Evolutionary conservation across 352 stramenopile genomes (phyloP), one percentile per base, ranked within the genome.

Genomic region (Globisporangium paroecandrum): DNA sequence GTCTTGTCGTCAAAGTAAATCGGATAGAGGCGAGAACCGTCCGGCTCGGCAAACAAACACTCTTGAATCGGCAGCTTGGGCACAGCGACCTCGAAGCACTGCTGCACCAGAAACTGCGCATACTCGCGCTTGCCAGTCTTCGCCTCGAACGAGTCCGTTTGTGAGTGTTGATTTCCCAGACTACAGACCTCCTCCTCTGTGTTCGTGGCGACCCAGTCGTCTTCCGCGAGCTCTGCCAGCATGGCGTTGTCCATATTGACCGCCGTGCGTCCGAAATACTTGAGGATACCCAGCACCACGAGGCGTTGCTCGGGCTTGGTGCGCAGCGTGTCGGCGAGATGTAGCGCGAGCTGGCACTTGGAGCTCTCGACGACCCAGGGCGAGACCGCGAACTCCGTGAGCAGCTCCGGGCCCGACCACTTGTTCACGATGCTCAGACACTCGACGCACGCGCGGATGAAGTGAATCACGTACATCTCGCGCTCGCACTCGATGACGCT

Each of bases 401-500:
- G 59, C 20, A 77, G 53, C 22, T 85, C 76, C 13, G 75, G 60
- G 38, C 83, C 75, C 10, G 71, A 72, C 68, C 81, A 74, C 66
- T 87, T 85, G 77, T 82, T 85, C 64, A 76, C 13, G 68, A 79
- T 80, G 25, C 71, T 71, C 38, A 76, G 68, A 59, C 79, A 87
- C 24, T 64, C 56, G 38, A 72, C 65, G 69, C 79, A 87, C 41
- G 71, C 74, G 62, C 77, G 79, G 27, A 87, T 69, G 60, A 82
- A 87, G 38, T 74, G 70, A 27, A 87, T 73, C 15, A 64, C 64
- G 32, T 81, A 63, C 46, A 77, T 68, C 53, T 83, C 73, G 0
- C 76, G 79, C 41, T 87, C 79, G 15, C 79, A 72, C 58, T 87
- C 79, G n/a, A 84, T 67, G 24, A 87, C 79, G 18, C 66, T 76